Conservation (phyloP, 768 basidiomycete genomes). For the Auriscalpium orientale region DNA sequence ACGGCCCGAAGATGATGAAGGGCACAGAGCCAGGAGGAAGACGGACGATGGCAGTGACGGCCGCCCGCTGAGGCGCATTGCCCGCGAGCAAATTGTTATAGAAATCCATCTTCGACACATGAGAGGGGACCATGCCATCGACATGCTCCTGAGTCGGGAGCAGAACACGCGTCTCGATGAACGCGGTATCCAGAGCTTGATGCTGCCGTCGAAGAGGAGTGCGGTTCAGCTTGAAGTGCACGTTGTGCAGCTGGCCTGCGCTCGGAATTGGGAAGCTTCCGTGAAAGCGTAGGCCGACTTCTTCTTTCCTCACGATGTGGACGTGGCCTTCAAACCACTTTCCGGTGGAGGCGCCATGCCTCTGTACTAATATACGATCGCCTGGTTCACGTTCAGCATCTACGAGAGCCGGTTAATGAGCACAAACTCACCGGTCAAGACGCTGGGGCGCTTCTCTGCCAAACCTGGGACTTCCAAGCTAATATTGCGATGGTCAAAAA, state of each 20-base stretch:
- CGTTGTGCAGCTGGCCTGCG: slow-evolving; percentile 37
- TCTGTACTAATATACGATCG: slow-evolving; percentile 24
- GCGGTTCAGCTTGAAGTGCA: slow-evolving; percentile 50
- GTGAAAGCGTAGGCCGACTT: slow-evolving; percentile 42
- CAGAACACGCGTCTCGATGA: slow-evolving; percentile 33
- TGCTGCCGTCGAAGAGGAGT: slow-evolving; percentile 48
- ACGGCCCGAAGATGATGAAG: slow-evolving; percentile 62
- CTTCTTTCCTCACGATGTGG: slow-evolving; percentile 34
- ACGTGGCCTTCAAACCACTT: slow-evolving; percentile 36
- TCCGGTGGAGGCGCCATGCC: slow-evolving; percentile 5
- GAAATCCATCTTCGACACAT: slow-evolving; percentile 18
- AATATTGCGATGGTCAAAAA: background rate
- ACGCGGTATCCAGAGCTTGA: slow-evolving; percentile 37
- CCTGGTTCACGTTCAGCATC: slow-evolving; percentile 24
- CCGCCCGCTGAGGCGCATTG: slow-evolving; percentile 43
- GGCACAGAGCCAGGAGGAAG: slow-evolving; percentile 41
- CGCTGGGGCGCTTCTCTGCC: slow-evolving; percentile 51
- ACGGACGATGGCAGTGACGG: slow-evolving; percentile 40
- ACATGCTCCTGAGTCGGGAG: slow-evolving; percentile 31
- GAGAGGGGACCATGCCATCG: background rate
- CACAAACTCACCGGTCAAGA: slow-evolving; percentile 42
- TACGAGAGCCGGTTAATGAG: slow-evolving; percentile 20
- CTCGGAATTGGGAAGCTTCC: slow-evolving; percentile 30
- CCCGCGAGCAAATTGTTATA: slow-evolving; percentile 26
- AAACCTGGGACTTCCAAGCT: slow-evolving; percentile 49